Percentiles rank a stretch among this genome's conserved stretches.
Conservation (phyloP, 192 early-diverging fungal genomes). For the Hyaloraphidium curvatum region DNA sequence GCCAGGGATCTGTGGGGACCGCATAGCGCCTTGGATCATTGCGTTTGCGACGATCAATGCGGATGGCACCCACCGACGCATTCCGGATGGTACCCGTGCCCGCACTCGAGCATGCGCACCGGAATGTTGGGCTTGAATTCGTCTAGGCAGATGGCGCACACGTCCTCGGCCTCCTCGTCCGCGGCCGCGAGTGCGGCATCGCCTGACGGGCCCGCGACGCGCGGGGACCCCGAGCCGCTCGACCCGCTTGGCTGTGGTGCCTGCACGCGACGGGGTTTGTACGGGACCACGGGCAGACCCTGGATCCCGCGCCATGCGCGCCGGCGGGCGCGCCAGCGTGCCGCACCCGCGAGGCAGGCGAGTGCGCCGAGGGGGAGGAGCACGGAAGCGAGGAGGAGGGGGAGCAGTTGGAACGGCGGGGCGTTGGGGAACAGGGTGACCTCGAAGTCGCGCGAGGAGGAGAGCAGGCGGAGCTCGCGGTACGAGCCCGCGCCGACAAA, state of each 20-base stretch:
- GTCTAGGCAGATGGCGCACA: slow-evolving; percentile 46
- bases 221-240: background rate
- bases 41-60: too few relatives aligned
- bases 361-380: background rate
- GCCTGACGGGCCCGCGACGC: background rate
- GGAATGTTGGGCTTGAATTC: slow-evolving; percentile 43
- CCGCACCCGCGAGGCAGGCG: background rate
- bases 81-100: slow-evolving; percentile 35
- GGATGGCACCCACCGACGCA: slow-evolving; percentile 40
- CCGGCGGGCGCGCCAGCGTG: background rate
- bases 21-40: too few relatives aligned
- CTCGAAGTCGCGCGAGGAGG: too few relatives aligned
- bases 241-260: background rate
- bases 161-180: background rate
- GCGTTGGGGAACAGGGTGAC: too few relatives aligned
- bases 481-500: slow-evolving; percentile 61
- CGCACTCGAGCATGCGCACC: slow-evolving; percentile 34
- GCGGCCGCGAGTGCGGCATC: background rate
- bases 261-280: background rate
- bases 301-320: background rate
- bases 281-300: background rate
- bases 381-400: too few relatives aligned
- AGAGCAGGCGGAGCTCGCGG: slow-evolving; percentile 20
- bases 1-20: too few relatives aligned
- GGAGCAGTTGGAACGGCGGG: too few relatives aligned